Evolutionary conservation across 768 basidiomycete genomes (phyloP).

Genomic region (Boletus tylopilopsis): DNA sequence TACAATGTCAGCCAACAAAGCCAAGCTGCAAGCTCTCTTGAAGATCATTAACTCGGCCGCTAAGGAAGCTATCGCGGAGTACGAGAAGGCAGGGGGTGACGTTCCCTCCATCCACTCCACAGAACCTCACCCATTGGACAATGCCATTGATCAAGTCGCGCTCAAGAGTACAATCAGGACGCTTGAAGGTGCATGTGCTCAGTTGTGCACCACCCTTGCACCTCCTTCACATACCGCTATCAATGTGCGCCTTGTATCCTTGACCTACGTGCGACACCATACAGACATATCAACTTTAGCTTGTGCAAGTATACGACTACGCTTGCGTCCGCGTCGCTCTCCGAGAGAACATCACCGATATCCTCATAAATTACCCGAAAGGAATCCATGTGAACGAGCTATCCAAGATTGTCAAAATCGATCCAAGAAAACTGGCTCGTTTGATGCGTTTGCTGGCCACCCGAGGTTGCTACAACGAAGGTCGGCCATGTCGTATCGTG

Average conservation of each 20-base stretch:
- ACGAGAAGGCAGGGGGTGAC: constrained; percentile 24
- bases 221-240: constrained; percentile 31
- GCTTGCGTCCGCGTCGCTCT: constrained; percentile 29
- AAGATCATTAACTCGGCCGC: constrained; percentile 31
- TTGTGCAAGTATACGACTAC: constrained; percentile 26
- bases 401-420: constrained; percentile 18
- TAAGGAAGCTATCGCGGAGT: constrained; percentile 32
- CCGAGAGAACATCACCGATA: constrained; percentile 27
- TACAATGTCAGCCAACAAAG: constrained; percentile 20
- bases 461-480: constrained; percentile 32
- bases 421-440: constrained; percentile 28
- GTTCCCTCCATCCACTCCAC: constrained; percentile 36
- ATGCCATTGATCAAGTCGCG: constrained; percentile 17
- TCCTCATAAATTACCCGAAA: constrained; percentile 25
- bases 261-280: neutral
- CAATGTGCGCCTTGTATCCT: constrained; percentile 26
- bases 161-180: constrained; percentile 25
- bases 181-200: constrained; percentile 36
- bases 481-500: constrained; percentile 11
- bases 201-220: constrained; percentile 33
- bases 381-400: constrained; percentile 32
- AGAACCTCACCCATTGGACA: constrained; percentile 34
- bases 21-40: constrained; percentile 27
- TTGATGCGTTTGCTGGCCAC: constrained; percentile 29
- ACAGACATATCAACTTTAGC: constrained; percentile 3